Base-by-base conservation (phyloP, 306 rosid species). In the Cajanus cajan region DNA sequence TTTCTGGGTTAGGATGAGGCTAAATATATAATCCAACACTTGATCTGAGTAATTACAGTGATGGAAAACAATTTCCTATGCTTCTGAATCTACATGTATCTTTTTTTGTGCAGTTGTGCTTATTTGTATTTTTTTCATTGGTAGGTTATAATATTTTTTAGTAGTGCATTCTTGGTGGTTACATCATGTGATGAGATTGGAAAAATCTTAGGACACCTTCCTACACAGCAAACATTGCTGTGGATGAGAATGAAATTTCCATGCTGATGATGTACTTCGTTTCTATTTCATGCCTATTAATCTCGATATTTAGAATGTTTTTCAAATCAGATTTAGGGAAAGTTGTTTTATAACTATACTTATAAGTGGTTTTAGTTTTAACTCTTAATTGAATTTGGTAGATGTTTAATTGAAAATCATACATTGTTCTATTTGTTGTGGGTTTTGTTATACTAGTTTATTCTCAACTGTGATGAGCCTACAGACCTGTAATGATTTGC, bases 401-500 rank as follows among this genome's bases (percentile, higher is more conserved):
- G n/a, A n/a, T n/a, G n/a, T n/a, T n/a, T n/a, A n/a, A n/a, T n/a
- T n/a, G n/a, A n/a, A n/a, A n/a, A n/a, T n/a, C n/a, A n/a, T n/a
- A n/a, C n/a, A n/a, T n/a, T n/a, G n/a, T n/a, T n/a, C n/a, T n/a
- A n/a, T n/a, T n/a, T n/a, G n/a, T n/a, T n/a, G n/a, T n/a, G n/a
- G 31, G 31, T 28, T 28, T 28, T 28, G 2, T 28, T 28, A 28
- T 3, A 28, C 31, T 1, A 28, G 31, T 28, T 28, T 3, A 3
- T 28, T 28, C 34, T 18, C 13, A 44, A 89, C 92, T 22, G 67
- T 89, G 94, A 92, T 92, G 97, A 92, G 90, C 50, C 90, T 76
- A 79, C 96, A 92, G 94, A 92, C 96, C 94, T 90, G 94, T 92
- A 89, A 90, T 90, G 97, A 92, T 68, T 86, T 90, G 91, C 94